Percentiles rank a stretch among this genome's conserved stretches.
phyloP scores from a whole-genome alignment of 2,329 filamentous ascomycete species.

The Dactylonectria estremocensis region DNA sequence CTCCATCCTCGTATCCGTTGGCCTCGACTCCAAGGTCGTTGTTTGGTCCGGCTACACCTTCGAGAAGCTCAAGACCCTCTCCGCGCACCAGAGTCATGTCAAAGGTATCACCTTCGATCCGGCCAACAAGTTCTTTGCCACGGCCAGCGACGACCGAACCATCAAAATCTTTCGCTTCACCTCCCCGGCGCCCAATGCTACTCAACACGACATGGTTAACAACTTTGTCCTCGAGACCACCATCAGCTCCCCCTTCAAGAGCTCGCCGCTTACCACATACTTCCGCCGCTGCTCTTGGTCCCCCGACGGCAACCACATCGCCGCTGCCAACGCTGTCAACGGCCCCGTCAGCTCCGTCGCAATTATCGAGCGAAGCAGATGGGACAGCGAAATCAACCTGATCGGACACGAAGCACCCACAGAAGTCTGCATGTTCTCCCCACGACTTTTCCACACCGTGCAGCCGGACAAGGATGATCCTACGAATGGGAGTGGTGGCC shows the following conservation, averaged over 20 bases:
- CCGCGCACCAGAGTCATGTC: slow-evolving; percentile 96
- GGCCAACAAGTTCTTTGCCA: slow-evolving; percentile 99
- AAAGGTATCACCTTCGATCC: slow-evolving; percentile 99
- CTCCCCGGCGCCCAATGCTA: slow-evolving; percentile 90
- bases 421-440: slow-evolving; percentile 97
- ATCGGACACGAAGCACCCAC: slow-evolving; percentile 98
- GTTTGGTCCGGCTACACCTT: slow-evolving; percentile 99
- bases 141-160: slow-evolving; percentile 94
- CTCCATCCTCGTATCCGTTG: slow-evolving; percentile 95
- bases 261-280: slow-evolving; percentile 95
- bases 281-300: slow-evolving; percentile 98
- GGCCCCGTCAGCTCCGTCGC: slow-evolving; percentile 97
- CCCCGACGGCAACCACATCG: slow-evolving; percentile 96
- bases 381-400: slow-evolving; percentile 97
- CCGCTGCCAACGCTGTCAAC: slow-evolving; percentile 96
- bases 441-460: slow-evolving; percentile 84
- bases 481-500: slow-evolving; percentile 59
- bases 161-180: slow-evolving; percentile 98
- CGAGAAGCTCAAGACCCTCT: slow-evolving; percentile 95
- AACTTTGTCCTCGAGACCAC: slow-evolving; percentile 97
- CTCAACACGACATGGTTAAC: slow-evolving; percentile 94
- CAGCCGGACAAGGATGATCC: slow-evolving; percentile 72
- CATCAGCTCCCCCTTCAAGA: slow-evolving; percentile 88
- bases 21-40: slow-evolving; percentile 96
- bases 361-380: slow-evolving; percentile 91